Percentiles rank a stretch among this genome's conserved stretches.
Conservation (phyloP, 805 yeast genomes). For the Wickerhamiella bombiphila region DNA sequence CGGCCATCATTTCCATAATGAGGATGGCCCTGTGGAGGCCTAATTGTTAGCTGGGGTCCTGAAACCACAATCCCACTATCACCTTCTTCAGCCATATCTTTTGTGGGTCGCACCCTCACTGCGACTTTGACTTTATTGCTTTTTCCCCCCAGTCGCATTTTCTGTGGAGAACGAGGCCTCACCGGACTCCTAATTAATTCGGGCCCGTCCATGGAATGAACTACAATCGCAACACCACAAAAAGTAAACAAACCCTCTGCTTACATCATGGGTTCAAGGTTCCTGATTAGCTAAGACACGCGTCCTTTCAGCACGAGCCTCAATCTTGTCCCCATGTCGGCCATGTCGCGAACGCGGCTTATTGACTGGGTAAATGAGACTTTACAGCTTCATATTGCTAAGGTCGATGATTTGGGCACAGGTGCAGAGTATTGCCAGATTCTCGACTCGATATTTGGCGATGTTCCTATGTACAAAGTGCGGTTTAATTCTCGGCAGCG, state of each 20-base stretch:
- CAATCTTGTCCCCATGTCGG: too few species aligned
- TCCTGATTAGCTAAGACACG: too few species aligned
- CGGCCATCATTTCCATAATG: conserved; percentile 20
- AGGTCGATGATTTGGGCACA: conserved; percentile 86
- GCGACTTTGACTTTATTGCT: conserved; percentile 24
- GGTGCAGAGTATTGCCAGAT: conserved; percentile 94
- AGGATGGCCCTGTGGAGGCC: conserved; percentile 3
- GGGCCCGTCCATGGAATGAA: too few species aligned
- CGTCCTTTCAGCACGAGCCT: too few species aligned
- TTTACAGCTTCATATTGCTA: conserved; percentile 47
- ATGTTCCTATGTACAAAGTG: conserved; percentile 67
- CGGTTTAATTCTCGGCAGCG: conserved; percentile 56
- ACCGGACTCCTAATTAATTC: too few species aligned
- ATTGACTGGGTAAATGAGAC: conserved; percentile 72
- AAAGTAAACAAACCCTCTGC: too few species aligned
- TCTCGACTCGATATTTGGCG: conserved; percentile 70
- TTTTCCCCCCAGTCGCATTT: neutral
- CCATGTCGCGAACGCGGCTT: conserved; percentile 64
- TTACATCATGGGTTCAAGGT: too few species aligned
- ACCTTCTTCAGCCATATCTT: conserved; percentile 1
- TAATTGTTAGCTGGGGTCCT: conserved; percentile 13
- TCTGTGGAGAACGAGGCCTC: too few species aligned
- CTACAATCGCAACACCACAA: too few species aligned
- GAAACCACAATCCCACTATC: conserved; percentile 12
- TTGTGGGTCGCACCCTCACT: conserved; percentile 26